These are phyloP conservation scores for Diaporthe vaccinii DNA, from an alignment of 2,329 filamentous ascomycete species.

Conservation along the genomic window DNA sequence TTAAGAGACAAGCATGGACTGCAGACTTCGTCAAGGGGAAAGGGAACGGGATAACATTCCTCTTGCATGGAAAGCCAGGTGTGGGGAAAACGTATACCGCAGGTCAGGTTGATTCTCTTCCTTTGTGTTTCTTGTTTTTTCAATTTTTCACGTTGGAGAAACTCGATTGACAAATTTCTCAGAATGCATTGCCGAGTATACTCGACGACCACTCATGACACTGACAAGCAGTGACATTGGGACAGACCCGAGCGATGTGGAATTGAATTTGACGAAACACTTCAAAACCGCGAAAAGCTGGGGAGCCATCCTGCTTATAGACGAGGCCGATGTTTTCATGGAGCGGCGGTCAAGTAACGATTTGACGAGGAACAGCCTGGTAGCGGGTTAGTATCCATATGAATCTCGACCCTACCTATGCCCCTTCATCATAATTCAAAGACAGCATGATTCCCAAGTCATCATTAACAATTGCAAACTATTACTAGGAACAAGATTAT, in stretches of 20 bases:
- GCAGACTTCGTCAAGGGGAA: slow-evolving; percentile 35
- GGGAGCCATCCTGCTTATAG: slow-evolving; percentile 47
- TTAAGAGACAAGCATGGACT: slow-evolving; percentile 28
- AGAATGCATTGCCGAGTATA: slow-evolving; percentile 52
- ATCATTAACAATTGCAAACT: too few species aligned
- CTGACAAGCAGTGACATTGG: slow-evolving; percentile 49
- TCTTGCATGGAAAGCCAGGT: slow-evolving; percentile 25
- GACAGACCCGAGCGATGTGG: slow-evolving; percentile 11
- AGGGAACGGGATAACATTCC: slow-evolving; percentile 19
- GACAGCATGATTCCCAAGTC: too few species aligned
- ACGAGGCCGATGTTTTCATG: slow-evolving; percentile 53
- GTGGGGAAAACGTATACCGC: slow-evolving; percentile 43
- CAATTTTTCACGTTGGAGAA: too few species aligned
- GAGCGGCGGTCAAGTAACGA: slow-evolving; percentile 47
- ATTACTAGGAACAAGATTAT: too few species aligned
- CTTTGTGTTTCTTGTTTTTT: too few species aligned
- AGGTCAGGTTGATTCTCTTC: slow-evolving; percentile 40
- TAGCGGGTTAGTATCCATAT: slow-evolving; percentile 44
- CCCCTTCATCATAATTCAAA: too few species aligned
- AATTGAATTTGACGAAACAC: background rate
- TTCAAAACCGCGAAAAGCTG: slow-evolving; percentile 43
- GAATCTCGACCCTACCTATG: too few species aligned
- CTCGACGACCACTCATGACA: slow-evolving; percentile 49
- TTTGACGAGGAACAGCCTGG: slow-evolving; percentile 49
- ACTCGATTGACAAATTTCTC: too few species aligned